These are phyloP conservation scores for Paratinospora sagittata DNA, from an alignment of 164 flowering plant species.

Conservation along the genomic window DNA sequence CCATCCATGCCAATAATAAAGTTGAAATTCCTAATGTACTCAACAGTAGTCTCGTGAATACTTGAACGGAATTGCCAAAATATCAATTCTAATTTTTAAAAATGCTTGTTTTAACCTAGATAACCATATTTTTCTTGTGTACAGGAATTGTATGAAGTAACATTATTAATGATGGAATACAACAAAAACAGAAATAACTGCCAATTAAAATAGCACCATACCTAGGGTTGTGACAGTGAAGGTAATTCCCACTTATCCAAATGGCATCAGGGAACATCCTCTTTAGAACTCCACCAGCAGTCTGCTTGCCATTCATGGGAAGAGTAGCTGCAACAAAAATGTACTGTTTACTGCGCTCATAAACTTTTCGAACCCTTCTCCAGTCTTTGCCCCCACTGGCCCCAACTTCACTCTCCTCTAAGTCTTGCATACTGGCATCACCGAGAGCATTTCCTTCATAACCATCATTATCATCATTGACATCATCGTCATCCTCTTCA, in stretches of 20 bases:
- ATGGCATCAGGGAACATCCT: slow-evolving; percentile 82
- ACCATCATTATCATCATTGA: slow-evolving; percentile 17
- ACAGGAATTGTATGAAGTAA: neutral
- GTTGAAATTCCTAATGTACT: neutral
- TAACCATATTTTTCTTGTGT: neutral
- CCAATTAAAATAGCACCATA: slow-evolving; percentile 13
- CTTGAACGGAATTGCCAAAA: neutral
- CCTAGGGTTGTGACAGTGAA: slow-evolving; percentile 91
- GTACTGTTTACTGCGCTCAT: slow-evolving; percentile 91
- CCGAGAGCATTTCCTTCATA: slow-evolving; percentile 25
- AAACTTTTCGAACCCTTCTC: slow-evolving; percentile 67
- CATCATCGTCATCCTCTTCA: slow-evolving; percentile 29
- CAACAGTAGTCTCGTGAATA: neutral
- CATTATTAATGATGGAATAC: neutral
- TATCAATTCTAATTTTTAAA: neutral
- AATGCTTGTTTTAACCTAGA: neutral
- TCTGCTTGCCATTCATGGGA: slow-evolving; percentile 83
- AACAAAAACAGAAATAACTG: neutral
- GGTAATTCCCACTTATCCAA: slow-evolving; percentile 87
- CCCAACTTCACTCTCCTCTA: slow-evolving; percentile 26
- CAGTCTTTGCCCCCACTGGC: slow-evolving; percentile 43
- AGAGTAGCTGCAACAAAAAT: slow-evolving; percentile 98
- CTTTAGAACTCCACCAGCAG: slow-evolving; percentile 88
- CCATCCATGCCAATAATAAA: neutral
- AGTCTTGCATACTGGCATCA: slow-evolving; percentile 22